These are phyloP conservation scores for Blastomyces gilchristii DNA, from an alignment of 2,329 filamentous ascomycete genomes.

Conservation along the genomic window DNA sequence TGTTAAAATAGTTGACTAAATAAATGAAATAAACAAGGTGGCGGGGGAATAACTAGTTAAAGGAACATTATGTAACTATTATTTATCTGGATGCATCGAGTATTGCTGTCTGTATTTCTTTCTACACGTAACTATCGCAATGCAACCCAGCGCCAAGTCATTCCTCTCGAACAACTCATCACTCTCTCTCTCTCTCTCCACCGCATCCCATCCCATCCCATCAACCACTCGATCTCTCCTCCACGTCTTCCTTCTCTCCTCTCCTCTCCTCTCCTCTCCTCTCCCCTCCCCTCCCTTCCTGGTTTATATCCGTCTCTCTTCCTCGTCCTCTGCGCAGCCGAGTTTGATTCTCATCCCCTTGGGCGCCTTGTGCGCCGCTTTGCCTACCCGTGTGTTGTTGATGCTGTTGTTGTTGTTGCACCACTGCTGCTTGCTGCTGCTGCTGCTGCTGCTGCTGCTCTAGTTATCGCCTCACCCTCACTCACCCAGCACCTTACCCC, in stretches of 20 bases:
- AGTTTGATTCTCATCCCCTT: background rate
- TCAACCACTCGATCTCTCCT: slow-evolving; percentile 6
- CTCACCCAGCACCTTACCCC: slow-evolving; percentile 6
- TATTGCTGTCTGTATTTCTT: too few species aligned
- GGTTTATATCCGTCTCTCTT: background rate
- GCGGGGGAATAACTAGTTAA: too few species aligned
- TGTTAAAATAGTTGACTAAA: too few species aligned
- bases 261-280: background rate
- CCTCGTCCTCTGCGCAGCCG: slow-evolving; percentile 2
- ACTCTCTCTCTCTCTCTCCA: background rate
- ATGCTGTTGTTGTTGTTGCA: too few species aligned
- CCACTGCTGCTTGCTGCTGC: too few species aligned
- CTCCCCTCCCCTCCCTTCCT: background rate
- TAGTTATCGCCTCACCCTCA: background rate
- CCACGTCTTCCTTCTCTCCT: background rate
- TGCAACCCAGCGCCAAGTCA: background rate
- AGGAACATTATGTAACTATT: too few species aligned
- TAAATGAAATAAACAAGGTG: too few species aligned
- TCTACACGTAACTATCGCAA: too few species aligned
- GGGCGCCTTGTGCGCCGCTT: slow-evolving; percentile 10
- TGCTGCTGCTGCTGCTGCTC: background rate
- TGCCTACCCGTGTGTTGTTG: background rate
- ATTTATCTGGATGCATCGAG: too few species aligned
- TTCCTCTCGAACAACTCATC: slow-evolving; percentile 2
- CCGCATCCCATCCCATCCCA: background rate